phyloP scores from a whole-genome alignment of 163 green algal genomes.

The Smithsoniella earleae region DNA sequence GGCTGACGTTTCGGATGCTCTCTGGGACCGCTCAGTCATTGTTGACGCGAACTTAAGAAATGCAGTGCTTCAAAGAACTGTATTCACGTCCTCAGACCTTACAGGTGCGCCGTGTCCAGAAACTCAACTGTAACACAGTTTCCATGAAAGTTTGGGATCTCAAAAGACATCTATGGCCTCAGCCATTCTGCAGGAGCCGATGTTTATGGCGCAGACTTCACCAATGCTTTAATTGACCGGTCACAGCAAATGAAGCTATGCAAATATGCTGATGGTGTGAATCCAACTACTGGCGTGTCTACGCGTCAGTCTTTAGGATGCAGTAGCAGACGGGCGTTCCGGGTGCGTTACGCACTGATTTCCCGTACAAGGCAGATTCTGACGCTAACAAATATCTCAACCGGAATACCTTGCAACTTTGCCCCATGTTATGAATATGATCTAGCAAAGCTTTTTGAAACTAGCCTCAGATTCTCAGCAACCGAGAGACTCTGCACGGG shows the following conservation, averaged over 20 bases:
- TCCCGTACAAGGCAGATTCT: no score
- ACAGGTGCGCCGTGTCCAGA: no score
- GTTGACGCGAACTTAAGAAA: conserved; percentile 71
- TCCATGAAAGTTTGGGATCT: no score
- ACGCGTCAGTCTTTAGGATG: conserved; percentile 77
- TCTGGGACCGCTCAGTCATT: conserved; percentile 73
- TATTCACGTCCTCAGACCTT: conserved; percentile 70
- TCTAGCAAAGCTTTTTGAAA: not conserved
- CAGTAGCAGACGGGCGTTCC: conserved; percentile 51
- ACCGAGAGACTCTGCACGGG: not conserved
- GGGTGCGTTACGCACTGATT: no score
- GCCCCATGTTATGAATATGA: not conserved
- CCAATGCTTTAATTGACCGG: conserved; percentile 80
- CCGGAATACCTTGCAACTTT: no score
- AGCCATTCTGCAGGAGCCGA: conserved; percentile 9
- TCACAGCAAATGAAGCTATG: conserved; percentile 57
- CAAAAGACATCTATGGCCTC: conserved; percentile 52
- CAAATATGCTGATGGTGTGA: conserved; percentile 62
- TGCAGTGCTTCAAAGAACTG: conserved; percentile 53
- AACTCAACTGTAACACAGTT: no score
- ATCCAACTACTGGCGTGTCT: conserved; percentile 66
- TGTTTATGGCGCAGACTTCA: conserved; percentile 67
- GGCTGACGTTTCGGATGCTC: conserved; percentile 68
- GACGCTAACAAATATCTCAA: no score
- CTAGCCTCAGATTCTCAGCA: not conserved